phyloP scores from a whole-genome alignment of 2,329 filamentous ascomycete species.

The Plenodomus biglobosus region DNA sequence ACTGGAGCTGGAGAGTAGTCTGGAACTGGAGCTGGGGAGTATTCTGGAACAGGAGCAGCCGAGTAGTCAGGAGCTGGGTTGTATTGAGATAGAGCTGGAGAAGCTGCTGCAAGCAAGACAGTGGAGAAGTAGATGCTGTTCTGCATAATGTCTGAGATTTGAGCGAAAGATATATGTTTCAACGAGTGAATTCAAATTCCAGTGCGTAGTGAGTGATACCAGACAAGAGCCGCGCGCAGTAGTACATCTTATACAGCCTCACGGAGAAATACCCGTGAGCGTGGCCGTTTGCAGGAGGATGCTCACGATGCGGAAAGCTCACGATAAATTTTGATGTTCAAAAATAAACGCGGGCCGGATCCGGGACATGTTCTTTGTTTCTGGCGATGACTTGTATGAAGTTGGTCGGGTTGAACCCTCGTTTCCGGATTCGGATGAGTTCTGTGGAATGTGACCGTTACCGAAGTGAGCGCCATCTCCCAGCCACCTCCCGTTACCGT shows the following conservation, averaged over 20 bases:
- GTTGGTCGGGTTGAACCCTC: background rate
- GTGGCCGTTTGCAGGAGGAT: slow-evolving; percentile 22
- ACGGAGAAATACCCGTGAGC: background rate
- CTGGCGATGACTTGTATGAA: background rate
- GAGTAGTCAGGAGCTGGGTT: background rate
- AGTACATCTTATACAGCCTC: slow-evolving; percentile 10
- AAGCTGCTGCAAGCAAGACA: background rate
- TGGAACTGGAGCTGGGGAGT: background rate
- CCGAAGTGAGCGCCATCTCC: background rate
- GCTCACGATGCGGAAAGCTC: slow-evolving; percentile 8
- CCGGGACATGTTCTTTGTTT: slow-evolving; percentile 22
- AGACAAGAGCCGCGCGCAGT: slow-evolving; percentile 6
- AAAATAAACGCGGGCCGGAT: slow-evolving; percentile 20
- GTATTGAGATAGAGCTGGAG: background rate
- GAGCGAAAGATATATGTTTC: background rate
- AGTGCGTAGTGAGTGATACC: background rate
- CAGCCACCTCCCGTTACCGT: background rate
- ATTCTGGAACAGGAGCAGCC: background rate
- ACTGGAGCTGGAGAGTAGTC: background rate
- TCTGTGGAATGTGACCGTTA: slow-evolving; percentile 24
- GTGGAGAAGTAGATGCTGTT: background rate
- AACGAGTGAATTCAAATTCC: slow-evolving; percentile 1
- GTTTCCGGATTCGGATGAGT: slow-evolving; percentile 18
- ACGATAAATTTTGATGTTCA: slow-evolving; percentile 1
- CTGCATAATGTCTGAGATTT: slow-evolving; percentile 3